Percentiles rank a stretch among this genome's conserved stretches.
Conservation (phyloP, 208 protist genomes). For the Crithidia fasciculata region DNA sequence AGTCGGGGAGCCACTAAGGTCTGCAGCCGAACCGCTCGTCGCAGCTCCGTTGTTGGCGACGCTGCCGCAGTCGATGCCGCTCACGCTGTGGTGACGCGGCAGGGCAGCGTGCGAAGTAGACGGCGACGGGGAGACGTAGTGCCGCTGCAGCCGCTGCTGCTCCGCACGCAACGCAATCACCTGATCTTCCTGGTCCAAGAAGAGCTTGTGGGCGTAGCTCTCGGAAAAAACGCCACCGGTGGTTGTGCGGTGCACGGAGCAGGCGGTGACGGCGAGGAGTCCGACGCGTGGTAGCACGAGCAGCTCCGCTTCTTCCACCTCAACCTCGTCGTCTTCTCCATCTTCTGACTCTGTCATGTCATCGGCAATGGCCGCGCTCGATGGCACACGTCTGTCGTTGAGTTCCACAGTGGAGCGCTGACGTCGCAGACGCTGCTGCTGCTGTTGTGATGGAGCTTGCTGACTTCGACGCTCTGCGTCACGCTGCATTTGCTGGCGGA, state of each 20-base stretch:
- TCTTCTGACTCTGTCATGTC: background rate
- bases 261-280: conserved; percentile 29
- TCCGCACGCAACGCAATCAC: conserved; percentile 15
- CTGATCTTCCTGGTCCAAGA: conserved; percentile 19
- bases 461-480: background rate
- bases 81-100: background rate
- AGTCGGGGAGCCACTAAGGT: background rate
- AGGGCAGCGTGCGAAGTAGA: background rate
- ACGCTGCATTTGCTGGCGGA: conserved; percentile 11
- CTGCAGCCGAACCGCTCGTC: background rate
- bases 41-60: background rate
- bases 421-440: conserved; percentile 1
- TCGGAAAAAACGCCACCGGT: conserved; percentile 29
- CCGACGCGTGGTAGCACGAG: conserved; percentile 34
- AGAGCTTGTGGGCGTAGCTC: conserved; percentile 33
- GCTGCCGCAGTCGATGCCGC: background rate
- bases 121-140: background rate
- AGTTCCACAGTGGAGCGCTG: background rate
- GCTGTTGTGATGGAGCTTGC: conserved; percentile 1
- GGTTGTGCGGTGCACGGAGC: conserved; percentile 23
- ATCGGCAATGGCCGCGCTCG: background rate
- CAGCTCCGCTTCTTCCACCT: conserved; percentile 27
- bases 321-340: background rate
- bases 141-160: conserved; percentile 16
- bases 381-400: background rate